A percentile compares a stretch with the other conserved stretches of the same genome.
Evolutionary conservation across 768 basidiomycete genomes (phyloP).

Genomic region (Grammothele lineata): DNA sequence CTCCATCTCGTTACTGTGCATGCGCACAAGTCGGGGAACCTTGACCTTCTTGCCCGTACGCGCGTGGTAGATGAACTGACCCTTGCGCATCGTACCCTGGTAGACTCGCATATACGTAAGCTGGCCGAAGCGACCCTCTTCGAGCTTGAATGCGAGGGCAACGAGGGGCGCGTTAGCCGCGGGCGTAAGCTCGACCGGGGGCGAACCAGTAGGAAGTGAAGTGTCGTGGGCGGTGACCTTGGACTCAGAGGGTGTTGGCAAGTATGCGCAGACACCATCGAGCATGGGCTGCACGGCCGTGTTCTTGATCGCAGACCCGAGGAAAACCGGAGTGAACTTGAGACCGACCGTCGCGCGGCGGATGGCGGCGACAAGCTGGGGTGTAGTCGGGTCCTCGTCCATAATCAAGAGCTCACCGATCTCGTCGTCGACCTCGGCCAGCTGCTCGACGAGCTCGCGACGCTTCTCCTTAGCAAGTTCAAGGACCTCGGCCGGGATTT

Average conservation of each 20-base stretch:
- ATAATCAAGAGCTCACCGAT: conserved; percentile 89
- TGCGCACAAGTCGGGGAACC: conserved; percentile 90
- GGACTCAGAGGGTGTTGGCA: conserved; percentile 83
- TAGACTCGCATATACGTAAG: conserved; percentile 98
- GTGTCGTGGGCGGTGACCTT: conserved; percentile 82
- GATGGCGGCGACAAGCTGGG: conserved; percentile 78
- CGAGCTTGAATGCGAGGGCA: conserved; percentile 95
- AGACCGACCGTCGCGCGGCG: conserved; percentile 83
- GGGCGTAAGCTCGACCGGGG: conserved; percentile 72
- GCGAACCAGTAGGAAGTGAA: conserved; percentile 55
- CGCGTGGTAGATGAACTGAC: conserved; percentile 83
- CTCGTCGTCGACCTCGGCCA: conserved; percentile 94
- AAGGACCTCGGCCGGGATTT: conserved; percentile 76
- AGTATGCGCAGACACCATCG: conserved; percentile 93
- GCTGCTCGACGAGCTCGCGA: conserved; percentile 85
- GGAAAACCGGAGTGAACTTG: conserved; percentile 94
- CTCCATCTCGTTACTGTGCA: conserved; percentile 99
- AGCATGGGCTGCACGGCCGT: conserved; percentile 91
- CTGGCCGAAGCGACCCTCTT: conserved; percentile 96
- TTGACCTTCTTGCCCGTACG: conserved; percentile 96
- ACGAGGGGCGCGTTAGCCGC: conserved; percentile 86
- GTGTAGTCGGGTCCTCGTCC: conserved; percentile 70
- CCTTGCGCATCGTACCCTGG: conserved; percentile 88
- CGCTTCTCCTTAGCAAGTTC: conserved; percentile 82
- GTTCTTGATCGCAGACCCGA: conserved; percentile 97